Evolutionary conservation across 768 basidiomycete genomes (phyloP).

Genomic region (Russula griseocarnosa): DNA sequence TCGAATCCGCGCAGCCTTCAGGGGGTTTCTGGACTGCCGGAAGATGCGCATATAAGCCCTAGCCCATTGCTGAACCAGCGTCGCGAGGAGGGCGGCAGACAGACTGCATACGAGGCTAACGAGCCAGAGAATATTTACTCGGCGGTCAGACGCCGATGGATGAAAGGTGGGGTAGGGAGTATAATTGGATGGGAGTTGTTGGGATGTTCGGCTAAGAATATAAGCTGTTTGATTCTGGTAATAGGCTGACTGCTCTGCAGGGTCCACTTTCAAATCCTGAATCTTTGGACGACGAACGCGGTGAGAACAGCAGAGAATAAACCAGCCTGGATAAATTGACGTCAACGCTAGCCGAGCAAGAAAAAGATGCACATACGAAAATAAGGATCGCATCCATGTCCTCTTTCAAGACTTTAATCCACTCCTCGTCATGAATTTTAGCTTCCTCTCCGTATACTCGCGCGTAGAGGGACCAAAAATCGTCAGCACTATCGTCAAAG

Average conservation of each 20-base stretch:
- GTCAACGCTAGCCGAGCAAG: neutral
- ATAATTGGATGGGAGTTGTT: neutral
- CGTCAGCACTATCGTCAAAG: conserved; percentile 8
- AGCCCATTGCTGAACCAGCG: conserved; percentile 49
- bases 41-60: conserved; percentile 36
- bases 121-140: conserved; percentile 44
- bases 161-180: conserved; percentile 12
- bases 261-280: conserved; percentile 5
- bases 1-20: conserved; percentile 40
- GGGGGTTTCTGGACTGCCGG: conserved; percentile 32
- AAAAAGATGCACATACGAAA: neutral
- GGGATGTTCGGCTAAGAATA: neutral
- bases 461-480: conserved; percentile 9
- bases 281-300: conserved; percentile 9
- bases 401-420: neutral
- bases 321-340: conserved; percentile 7
- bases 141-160: conserved; percentile 35
- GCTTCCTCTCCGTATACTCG: neutral
- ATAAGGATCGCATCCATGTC: conserved; percentile 3
- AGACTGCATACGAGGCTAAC: conserved; percentile 38
- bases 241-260: neutral
- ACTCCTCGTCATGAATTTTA: neutral
- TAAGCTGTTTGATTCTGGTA: conserved; percentile 13
- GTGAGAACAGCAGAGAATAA: conserved; percentile 21
- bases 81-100: conserved; percentile 42